Percentiles rank a stretch among this genome's conserved stretches.
These are phyloP conservation scores for Arthrocladium fulminans DNA, from an alignment of 2,329 filamentous ascomycete species.

Conservation along the genomic window DNA sequence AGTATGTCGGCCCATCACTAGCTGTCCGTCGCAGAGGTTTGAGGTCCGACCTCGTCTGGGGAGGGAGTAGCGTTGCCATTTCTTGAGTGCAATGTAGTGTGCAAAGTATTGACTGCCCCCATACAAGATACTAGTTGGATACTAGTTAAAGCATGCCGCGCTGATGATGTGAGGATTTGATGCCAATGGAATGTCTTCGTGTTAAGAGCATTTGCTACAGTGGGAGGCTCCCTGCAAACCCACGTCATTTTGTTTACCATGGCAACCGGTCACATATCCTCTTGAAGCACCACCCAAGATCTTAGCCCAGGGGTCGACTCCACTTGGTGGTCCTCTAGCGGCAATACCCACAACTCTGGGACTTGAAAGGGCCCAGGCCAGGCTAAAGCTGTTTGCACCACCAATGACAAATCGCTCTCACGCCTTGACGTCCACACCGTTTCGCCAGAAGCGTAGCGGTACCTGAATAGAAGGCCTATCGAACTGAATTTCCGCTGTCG, in stretches of 20 bases:
- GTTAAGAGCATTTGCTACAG: neutral
- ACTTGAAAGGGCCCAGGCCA: neutral
- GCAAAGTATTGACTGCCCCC: neutral
- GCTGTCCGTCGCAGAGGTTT: conserved; percentile 6
- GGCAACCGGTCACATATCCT: conserved; percentile 4
- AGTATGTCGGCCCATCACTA: conserved; percentile 9
- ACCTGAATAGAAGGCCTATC: conserved; percentile 1
- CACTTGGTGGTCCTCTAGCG: neutral
- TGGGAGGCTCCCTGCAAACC: neutral
- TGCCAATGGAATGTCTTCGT: neutral
- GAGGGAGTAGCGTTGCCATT: conserved; percentile 5
- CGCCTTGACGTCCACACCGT: neutral
- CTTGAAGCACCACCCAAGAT: neutral
- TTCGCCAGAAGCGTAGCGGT: neutral
- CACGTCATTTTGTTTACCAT: conserved; percentile 10
- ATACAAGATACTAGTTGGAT: neutral
- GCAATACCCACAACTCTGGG: too few species aligned
- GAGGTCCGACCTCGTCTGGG: neutral
- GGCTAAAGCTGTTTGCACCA: neutral
- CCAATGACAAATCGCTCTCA: neutral
- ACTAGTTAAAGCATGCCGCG: neutral
- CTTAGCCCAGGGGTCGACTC: conserved; percentile 3
- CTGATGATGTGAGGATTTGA: conserved; percentile 2
- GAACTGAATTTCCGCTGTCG: neutral
- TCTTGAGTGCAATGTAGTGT: neutral